phyloP scores from a whole-genome alignment of 1,284 basidiomycete species.

The Malassezia globosa region DNA sequence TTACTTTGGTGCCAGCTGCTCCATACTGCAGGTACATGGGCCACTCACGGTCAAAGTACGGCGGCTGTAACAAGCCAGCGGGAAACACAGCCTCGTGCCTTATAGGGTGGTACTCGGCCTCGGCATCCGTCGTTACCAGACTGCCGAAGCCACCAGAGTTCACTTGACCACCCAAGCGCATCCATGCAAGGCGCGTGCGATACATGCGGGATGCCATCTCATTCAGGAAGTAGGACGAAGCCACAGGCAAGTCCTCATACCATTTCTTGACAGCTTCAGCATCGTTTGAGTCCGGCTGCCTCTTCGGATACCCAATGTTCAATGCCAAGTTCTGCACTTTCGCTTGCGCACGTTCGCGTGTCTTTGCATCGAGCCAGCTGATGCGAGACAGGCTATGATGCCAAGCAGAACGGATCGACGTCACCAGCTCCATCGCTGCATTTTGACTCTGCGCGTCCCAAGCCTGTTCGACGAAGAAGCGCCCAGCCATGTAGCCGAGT shows the following conservation, averaged over 20 bases:
- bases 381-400: constrained; percentile 64
- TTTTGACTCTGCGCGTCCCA: constrained; percentile 70
- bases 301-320: constrained; percentile 78
- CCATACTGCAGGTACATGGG: constrained; percentile 80
- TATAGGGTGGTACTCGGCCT: constrained; percentile 43
- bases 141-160: constrained; percentile 67
- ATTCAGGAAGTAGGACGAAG: constrained; percentile 72
- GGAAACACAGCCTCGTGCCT: constrained; percentile 77
- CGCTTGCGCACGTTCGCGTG: constrained; percentile 66
- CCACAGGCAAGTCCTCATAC: constrained; percentile 62
- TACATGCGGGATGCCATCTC: constrained; percentile 55
- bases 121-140: constrained; percentile 61
- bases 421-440: constrained; percentile 73
- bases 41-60: constrained; percentile 80
- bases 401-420: constrained; percentile 75
- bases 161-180: constrained; percentile 60
- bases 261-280: constrained; percentile 50
- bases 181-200: constrained; percentile 56
- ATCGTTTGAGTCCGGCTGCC: constrained; percentile 60
- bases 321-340: constrained; percentile 72
- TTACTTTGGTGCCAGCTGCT: constrained; percentile 36
- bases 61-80: constrained; percentile 82
- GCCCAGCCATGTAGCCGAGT: constrained; percentile 52
- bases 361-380: constrained; percentile 82
- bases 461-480: constrained; percentile 69